These are phyloP conservation scores for Cotoneaster glaucophyllus DNA, from an alignment of 306 rosid genomes.

Conservation along the genomic window DNA sequence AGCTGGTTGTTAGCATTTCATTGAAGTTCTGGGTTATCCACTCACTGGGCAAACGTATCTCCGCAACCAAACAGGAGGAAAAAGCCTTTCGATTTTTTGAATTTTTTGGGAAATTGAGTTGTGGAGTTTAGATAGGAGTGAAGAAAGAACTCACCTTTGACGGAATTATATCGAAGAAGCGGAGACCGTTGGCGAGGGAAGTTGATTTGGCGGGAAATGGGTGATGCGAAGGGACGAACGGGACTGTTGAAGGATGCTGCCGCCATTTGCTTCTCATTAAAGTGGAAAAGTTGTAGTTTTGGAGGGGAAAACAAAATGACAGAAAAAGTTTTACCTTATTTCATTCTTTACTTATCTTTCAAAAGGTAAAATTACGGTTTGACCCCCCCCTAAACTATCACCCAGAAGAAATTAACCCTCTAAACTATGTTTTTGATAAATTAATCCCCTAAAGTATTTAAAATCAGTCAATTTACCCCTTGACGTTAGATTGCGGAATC, in stretches of 20 bases:
- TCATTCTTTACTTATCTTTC: too few species aligned
- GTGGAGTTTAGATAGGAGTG: background rate
- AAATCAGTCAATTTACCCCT: too few species aligned
- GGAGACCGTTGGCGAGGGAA: background rate
- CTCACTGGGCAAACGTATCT: background rate
- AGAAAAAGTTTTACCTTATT: too few species aligned
- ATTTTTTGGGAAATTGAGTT: background rate
- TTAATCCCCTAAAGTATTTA: too few species aligned
- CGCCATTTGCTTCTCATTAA: background rate
- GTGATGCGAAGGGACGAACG: background rate
- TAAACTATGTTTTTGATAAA: too few species aligned
- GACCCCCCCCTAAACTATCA: too few species aligned
- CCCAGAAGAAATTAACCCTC: accelerated
- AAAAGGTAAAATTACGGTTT: accelerated
- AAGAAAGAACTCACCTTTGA: conserved; percentile 19
- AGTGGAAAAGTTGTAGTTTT: background rate
- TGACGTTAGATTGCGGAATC: too few species aligned
- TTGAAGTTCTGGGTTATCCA: background rate
- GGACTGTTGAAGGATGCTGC: background rate
- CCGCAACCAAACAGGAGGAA: background rate
- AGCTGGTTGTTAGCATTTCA: background rate
- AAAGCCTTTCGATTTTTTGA: background rate
- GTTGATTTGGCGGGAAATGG: conserved; percentile 19
- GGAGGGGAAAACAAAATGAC: background rate
- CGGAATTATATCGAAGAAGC: background rate